These are phyloP conservation scores for Pseudonectria buxi DNA, from an alignment of 2,329 filamentous ascomycete genomes.

Conservation along the genomic window DNA sequence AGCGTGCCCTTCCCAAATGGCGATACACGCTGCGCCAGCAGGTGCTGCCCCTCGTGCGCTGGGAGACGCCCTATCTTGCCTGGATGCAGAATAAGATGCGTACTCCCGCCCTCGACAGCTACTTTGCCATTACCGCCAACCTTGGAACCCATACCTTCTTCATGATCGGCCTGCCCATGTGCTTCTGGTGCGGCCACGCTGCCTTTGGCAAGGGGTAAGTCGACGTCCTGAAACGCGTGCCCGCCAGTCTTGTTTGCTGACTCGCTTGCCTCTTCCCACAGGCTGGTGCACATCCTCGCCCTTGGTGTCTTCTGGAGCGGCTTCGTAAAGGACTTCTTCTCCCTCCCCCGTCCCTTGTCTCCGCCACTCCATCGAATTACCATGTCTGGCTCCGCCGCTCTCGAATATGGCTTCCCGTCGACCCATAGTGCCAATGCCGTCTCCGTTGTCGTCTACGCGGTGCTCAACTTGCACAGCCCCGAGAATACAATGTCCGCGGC, in stretches of 20 bases:
- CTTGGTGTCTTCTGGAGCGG: slow-evolving; percentile 81
- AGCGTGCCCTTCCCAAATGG: slow-evolving; percentile 77
- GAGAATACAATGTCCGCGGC: slow-evolving; percentile 55
- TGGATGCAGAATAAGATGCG: slow-evolving; percentile 75
- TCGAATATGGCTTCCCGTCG: slow-evolving; percentile 96
- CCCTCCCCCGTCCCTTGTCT: slow-evolving; percentile 83
- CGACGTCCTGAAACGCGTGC: too few species aligned
- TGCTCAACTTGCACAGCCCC: slow-evolving; percentile 62
- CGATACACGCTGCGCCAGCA: slow-evolving; percentile 76
- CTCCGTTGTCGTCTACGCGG: slow-evolving; percentile 79
- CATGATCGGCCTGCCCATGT: slow-evolving; percentile 88
- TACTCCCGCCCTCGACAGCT: slow-evolving; percentile 81
- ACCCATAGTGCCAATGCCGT: slow-evolving; percentile 97
- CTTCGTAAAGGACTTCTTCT: slow-evolving; percentile 90
- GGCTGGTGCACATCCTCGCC: slow-evolving; percentile 68
- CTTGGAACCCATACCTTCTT: slow-evolving; percentile 98
- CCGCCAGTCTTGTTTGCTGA: too few species aligned
- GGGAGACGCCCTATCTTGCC: slow-evolving; percentile 92
- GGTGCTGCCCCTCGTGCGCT: slow-evolving; percentile 79
- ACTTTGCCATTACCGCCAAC: slow-evolving; percentile 95
- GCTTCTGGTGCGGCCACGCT: slow-evolving; percentile 93
- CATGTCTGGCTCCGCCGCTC: slow-evolving; percentile 89
- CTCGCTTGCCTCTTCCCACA: too few species aligned
- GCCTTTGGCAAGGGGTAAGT: slow-evolving; percentile 79
- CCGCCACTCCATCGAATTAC: slow-evolving; percentile 91